Evolutionary conservation across 768 basidiomycete genomes (phyloP), one percentile per base, ranked within the genome.

Genomic region (Lactarius trivialis): DNA sequence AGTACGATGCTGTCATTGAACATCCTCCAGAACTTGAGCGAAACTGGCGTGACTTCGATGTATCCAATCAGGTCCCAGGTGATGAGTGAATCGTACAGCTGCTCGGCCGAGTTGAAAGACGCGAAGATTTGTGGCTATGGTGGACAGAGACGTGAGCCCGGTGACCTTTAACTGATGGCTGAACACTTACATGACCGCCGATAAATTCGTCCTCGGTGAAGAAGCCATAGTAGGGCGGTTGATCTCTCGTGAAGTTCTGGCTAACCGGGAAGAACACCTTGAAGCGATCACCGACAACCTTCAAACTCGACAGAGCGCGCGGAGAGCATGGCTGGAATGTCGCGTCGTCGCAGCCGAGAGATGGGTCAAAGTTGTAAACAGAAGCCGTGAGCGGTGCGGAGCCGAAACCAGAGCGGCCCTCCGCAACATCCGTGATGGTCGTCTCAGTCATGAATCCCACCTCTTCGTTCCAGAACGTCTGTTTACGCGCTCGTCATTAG

Each of bases 101-200:
- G 73, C 32, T 71, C 71, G 4, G 71, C 71, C 1, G 64, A 65
- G 45, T 73, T 70, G 61, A 71, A 70, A 2, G 66, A 70, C 36
- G 68, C 24, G 45, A 70, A 68, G 56, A 71, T 71, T 69, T 69
- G 70, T 1, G 70, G 72, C 68, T 71, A n/a, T 5, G 19, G 7
- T 11, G 21, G n/a, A n/a, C n/a, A n/a, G n/a, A n/a, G n/a, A n/a
- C n/a, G n/a, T n/a, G 9, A 51, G 36, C 32, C 15, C n/a, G 19
- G 19, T 33, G 21, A 32, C 14, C 11, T 19, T 15, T 11, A 2
- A 32, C 9, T n/a, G 2, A 24, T 15, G 24, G 7, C 21, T 15
- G 7, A 7, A n/a, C 14, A 55, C 62, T 63, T 28, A 63, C 62
- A 15, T 60, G 58, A 4, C 62, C 58, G n/a, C 53, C 45, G 5